phyloP scores from a whole-genome alignment of 495 filamentous ascomycete genomes.

The Lasiosphaeriaceae sp. region DNA sequence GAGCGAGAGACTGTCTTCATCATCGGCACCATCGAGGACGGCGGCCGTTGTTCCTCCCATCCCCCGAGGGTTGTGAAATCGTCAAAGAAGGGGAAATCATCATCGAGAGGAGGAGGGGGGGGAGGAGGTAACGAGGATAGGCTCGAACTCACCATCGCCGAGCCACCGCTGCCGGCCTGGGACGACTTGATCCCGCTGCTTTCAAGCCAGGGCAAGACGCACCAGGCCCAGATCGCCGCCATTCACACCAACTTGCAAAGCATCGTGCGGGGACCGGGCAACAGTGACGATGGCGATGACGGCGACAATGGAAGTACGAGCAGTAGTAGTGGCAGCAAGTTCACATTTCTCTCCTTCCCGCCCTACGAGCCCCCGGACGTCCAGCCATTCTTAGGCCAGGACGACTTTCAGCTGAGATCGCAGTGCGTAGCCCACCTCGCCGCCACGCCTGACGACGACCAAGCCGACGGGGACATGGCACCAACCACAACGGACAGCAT shows the following conservation, averaged over 20 bases:
- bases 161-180: conserved; percentile 43
- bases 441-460: conserved; percentile 12
- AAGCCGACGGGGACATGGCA: conserved; percentile 4
- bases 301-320: conserved; percentile 9
- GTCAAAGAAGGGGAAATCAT: conserved; percentile 22
- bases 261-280: conserved; percentile 10
- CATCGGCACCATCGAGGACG: conserved; percentile 40
- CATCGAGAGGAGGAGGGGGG: conserved; percentile 14
- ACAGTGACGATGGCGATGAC: conserved; percentile 10
- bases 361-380: conserved; percentile 26
- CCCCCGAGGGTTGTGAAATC: conserved; percentile 39
- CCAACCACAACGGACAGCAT: conserved; percentile 23
- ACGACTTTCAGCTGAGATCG: conserved; percentile 35
- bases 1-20: conserved; percentile 52
- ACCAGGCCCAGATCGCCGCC: conserved; percentile 35
- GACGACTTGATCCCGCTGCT: conserved; percentile 33
- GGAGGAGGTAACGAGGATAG: conserved; percentile 6
- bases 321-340: conserved; percentile 6
- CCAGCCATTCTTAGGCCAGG: conserved; percentile 23
- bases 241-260: conserved; percentile 26
- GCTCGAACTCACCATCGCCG: conserved; percentile 21
- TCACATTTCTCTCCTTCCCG: conserved; percentile 17
- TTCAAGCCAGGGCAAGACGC: conserved; percentile 19
- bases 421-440: conserved; percentile 34
- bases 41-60: conserved; percentile 43